These are phyloP conservation scores for Lachancea meyersii DNA, from an alignment of 805 yeast species.

Conservation along the genomic window DNA sequence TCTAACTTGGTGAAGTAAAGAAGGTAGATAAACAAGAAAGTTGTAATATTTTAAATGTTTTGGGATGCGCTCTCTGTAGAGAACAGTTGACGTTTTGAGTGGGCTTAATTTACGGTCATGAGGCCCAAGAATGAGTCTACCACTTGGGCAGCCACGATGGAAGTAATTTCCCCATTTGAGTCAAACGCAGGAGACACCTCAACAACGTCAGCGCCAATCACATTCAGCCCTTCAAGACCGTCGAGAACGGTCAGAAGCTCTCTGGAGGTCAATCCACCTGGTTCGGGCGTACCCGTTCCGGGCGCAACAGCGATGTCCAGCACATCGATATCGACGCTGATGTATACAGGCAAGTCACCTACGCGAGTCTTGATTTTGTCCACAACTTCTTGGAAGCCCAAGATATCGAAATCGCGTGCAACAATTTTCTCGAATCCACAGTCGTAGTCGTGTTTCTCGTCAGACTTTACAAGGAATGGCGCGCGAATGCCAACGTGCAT, in stretches of 20 bases:
- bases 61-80: neutral
- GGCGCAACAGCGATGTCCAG: slow-evolving; percentile 61
- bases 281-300: slow-evolving; percentile 66
- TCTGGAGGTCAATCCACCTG: slow-evolving; percentile 59
- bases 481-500: slow-evolving; percentile 60
- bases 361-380: slow-evolving; percentile 31
- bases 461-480: slow-evolving; percentile 44
- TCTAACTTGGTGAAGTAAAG: slow-evolving; percentile 25
- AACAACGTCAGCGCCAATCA: slow-evolving; percentile 65
- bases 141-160: slow-evolving; percentile 55
- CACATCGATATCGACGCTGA: slow-evolving; percentile 49
- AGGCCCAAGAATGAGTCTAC: slow-evolving; percentile 44
- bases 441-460: slow-evolving; percentile 40
- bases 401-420: slow-evolving; percentile 40
- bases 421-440: slow-evolving; percentile 43
- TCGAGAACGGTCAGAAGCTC: slow-evolving; percentile 52
- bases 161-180: slow-evolving; percentile 50
- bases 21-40: neutral
- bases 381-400: slow-evolving; percentile 36
- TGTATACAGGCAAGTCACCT: slow-evolving; percentile 34
- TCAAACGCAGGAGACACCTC: slow-evolving; percentile 64
- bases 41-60: neutral
- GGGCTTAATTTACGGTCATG: slow-evolving; percentile 32
- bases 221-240: slow-evolving; percentile 48
- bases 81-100: neutral